These are phyloP conservation scores for Pulchroboletus neoregius DNA, from an alignment of 1,284 basidiomycete genomes.

Conservation along the genomic window DNA sequence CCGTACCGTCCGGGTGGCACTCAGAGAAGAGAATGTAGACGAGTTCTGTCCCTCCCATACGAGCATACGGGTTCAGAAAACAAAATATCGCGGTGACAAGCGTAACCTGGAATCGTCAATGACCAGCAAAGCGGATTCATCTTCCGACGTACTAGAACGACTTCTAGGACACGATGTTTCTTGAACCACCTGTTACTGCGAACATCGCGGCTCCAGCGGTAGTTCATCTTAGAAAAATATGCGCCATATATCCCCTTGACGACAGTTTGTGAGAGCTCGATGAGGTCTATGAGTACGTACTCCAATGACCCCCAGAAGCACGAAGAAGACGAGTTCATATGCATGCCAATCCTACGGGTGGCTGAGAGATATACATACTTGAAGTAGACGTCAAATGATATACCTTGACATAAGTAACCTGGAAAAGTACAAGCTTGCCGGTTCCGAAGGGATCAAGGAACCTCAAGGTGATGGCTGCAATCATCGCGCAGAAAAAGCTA, in stretches of 20 bases:
- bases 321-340: conserved; percentile 79
- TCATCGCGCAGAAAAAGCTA: conserved; percentile 93
- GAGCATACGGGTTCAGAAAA: conserved; percentile 87
- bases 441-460: conserved; percentile 92
- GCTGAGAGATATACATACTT: conserved; percentile 1
- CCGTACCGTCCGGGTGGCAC: conserved; percentile 56
- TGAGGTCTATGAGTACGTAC: conserved; percentile 36
- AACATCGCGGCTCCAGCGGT: conserved; percentile 81
- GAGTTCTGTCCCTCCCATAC: conserved; percentile 94
- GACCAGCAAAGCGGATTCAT: neutral
- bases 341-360: conserved; percentile 79
- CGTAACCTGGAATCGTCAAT: conserved; percentile 55
- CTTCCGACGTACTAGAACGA: conserved; percentile 61
- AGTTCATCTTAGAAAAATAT: conserved; percentile 89
- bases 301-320: conserved; percentile 84
- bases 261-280: conserved; percentile 8
- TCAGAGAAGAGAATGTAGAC: conserved; percentile 90
- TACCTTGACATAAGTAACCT: conserved; percentile 86
- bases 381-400: neutral
- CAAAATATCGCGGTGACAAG: conserved; percentile 72
- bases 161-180: conserved; percentile 80
- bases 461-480: conserved; percentile 84
- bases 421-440: conserved; percentile 80
- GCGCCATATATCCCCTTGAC: conserved; percentile 87
- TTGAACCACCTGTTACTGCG: conserved; percentile 80